Conservation (phyloP, 257 asterid genomes). For the Knoxia roxburghii region DNA sequence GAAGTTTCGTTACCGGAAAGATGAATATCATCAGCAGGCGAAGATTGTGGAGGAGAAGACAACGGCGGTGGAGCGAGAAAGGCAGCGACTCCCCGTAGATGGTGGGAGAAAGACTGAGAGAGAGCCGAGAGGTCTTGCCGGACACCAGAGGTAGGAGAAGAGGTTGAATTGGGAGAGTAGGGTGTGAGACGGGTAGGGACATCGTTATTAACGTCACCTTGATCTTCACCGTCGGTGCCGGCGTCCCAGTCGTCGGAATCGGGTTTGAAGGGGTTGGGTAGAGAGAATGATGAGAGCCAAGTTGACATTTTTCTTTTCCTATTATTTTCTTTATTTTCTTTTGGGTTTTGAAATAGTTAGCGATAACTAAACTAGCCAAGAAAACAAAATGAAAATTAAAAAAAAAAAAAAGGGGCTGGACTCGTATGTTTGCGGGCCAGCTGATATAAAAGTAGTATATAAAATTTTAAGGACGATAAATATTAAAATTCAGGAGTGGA, state of each 20-base stretch:
- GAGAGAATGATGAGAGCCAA: constrained; percentile 40
- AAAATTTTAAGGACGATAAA: too few species aligned
- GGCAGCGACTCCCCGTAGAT: constrained; percentile 60
- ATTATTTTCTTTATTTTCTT: too few species aligned
- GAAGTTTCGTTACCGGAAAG: neutral
- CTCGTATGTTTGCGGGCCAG: too few species aligned
- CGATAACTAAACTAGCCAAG: neutral
- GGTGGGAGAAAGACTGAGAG: constrained; percentile 30
- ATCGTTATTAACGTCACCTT: neutral
- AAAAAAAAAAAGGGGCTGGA: too few species aligned
- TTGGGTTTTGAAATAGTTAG: neutral
- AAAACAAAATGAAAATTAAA: neutral
- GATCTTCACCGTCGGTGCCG: constrained; percentile 13
- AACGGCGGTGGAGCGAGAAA: constrained; percentile 53
- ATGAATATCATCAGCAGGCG: neutral
- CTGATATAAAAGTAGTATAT: too few species aligned
- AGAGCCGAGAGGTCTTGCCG: constrained; percentile 45
- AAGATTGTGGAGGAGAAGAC: neutral
- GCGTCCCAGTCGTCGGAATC: constrained; percentile 30
- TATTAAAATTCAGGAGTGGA: too few species aligned
- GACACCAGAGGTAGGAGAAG: constrained; percentile 26
- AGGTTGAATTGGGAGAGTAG: constrained; percentile 3
- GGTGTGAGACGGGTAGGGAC: neutral
- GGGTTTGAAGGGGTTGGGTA: constrained; percentile 45
- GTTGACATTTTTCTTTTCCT: constrained; percentile 49